A percentile compares a stretch with the other conserved stretches of the same genome.
phyloP scores from a whole-genome alignment of 495 filamentous ascomycete species.

The Hapsidospora chrysogenum region DNA sequence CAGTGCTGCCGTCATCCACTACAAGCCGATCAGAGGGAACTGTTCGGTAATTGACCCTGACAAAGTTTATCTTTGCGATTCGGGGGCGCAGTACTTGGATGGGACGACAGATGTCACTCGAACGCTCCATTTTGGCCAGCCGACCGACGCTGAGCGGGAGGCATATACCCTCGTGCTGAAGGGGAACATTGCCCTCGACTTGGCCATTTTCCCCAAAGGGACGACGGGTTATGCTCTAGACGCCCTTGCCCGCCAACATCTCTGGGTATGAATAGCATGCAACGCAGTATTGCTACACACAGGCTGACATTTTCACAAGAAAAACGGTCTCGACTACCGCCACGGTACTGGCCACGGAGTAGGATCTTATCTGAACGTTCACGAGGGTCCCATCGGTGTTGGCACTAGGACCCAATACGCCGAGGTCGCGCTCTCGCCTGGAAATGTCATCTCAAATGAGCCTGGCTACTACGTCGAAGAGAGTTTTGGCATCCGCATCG shows the following conservation, averaged over 20 bases:
- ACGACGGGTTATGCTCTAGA: constrained; percentile 89
- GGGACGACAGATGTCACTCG: constrained; percentile 95
- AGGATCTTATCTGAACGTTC: constrained; percentile 83
- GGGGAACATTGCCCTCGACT: constrained; percentile 84
- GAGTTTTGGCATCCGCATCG: constrained; percentile 92
- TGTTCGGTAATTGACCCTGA: constrained; percentile 78
- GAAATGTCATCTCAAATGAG: constrained; percentile 90
- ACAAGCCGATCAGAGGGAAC: constrained; percentile 72
- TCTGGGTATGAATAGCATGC: constrained; percentile 45
- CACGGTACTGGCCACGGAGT: constrained; percentile 97
- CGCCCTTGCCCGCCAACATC: constrained; percentile 70
- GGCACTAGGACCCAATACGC: constrained; percentile 82
- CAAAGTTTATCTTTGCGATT: constrained; percentile 89
- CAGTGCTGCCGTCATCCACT: constrained; percentile 82
- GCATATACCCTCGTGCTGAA: constrained; percentile 93
- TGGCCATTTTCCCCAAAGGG: constrained; percentile 81
- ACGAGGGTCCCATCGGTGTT: constrained; percentile 94
- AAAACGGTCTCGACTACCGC: constrained; percentile 80
- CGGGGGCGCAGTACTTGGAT: constrained; percentile 86
- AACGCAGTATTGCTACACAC: background rate
- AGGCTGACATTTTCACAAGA: constrained; percentile 19
- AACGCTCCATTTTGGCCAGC: constrained; percentile 81
- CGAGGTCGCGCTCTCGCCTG: constrained; percentile 76
- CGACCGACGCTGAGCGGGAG: constrained; percentile 71
- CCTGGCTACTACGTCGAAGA: constrained; percentile 98